Evolutionary conservation across 306 rosid species (phyloP).

Genomic region (Fragaria ananassa): DNA sequence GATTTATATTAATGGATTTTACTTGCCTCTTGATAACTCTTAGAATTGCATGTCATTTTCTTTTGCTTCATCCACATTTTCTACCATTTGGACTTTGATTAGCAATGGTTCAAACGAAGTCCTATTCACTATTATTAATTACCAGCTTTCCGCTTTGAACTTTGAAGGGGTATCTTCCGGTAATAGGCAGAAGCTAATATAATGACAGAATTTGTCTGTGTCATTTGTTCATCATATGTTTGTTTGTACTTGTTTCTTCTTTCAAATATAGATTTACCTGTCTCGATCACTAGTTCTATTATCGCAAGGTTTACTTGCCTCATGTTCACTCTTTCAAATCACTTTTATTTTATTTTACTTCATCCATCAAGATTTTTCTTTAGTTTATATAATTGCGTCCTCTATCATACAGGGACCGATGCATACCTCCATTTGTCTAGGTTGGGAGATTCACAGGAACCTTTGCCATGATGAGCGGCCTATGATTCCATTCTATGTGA

Average conservation of each 20-base stretch:
- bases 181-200: background rate
- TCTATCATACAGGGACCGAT: constrained; percentile 65
- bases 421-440: constrained; percentile 93
- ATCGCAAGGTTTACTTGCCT: background rate
- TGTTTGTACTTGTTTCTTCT: background rate
- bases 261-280: background rate
- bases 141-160: background rate
- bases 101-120: background rate
- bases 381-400: background rate
- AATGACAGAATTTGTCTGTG: background rate
- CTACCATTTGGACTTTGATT: background rate
- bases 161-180: background rate
- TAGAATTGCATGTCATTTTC: background rate
- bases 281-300: background rate
- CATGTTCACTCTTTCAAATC: background rate
- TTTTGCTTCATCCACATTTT: background rate
- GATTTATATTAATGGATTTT: background rate
- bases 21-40: background rate
- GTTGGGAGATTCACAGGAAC: constrained; percentile 88
- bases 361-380: background rate
- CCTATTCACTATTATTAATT: background rate
- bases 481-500: background rate
- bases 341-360: background rate
- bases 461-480: constrained; percentile 48
- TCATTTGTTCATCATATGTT: background rate